Evolutionary conservation across 1,284 basidiomycete genomes (phyloP), one percentile per base, ranked within the genome.

Genomic region (Cryptococcus maquisensis): DNA sequence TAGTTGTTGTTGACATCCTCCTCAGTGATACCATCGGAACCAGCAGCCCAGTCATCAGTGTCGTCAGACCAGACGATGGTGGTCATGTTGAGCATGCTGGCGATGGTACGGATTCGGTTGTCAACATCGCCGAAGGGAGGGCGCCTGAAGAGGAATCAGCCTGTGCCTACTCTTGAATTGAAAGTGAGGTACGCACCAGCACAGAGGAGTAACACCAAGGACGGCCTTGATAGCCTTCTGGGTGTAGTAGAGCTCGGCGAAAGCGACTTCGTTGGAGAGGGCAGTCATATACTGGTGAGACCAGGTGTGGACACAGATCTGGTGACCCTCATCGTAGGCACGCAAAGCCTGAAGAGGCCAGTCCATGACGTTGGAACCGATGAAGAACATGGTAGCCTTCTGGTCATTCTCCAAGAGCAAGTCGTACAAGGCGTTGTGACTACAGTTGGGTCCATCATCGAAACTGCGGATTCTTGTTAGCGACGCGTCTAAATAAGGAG

Each of bases 201-300:
- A 79, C 39, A 65, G 69, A 5, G 78, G 76, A 2, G 80, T 81
- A 15, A 81, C 72, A 47, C 80, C 80, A 6, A 78, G 62, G 47
- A 81, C 65, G 26, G 73, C 69, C 67, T 81, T 79, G 77, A 81
- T 80, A 47, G 68, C 69, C 63, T 79, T 72, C 55, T 73, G 73
- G 26, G 79, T 78, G 74, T 81, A 82, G 67, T 79, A 82, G 21
- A 82, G 72, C 68, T 82, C 81, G 40, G 81, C 79, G 60, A 82
- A 81, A 24, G 75, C 79, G 57, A 79, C 70, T 51, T 80, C 78
- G 68, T 79, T 75, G 54, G 73, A 68, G 49, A 81, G 66, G 13
- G 77, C 67, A 7, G 81, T 81, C 77, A 80, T 78, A 67, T 78
- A 70, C 62, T 68, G 71, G 61, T 80, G 79, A 12, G 71, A 73